Conservation (phyloP, 2,329 filamentous ascomycete genomes). For the Fonsecaea pedrosoi region DNA sequence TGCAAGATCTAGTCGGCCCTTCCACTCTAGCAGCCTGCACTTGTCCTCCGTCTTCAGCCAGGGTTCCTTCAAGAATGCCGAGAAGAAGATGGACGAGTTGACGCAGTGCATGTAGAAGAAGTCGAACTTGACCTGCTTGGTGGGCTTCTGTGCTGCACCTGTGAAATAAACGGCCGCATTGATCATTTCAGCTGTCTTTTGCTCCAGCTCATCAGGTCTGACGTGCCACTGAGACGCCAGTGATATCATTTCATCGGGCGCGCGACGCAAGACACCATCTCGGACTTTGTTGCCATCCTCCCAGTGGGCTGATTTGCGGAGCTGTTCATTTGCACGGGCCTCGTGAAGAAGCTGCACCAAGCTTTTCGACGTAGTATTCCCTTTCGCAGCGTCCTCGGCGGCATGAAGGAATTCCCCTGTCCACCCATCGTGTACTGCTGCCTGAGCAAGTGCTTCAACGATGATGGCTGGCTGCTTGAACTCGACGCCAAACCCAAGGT, state of each 20-base stretch:
- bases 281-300: constrained; percentile 68
- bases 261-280: constrained; percentile 71
- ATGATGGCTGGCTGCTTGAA: constrained; percentile 77
- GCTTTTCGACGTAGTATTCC: constrained; percentile 37
- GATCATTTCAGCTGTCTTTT: constrained; percentile 71
- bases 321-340: constrained; percentile 62
- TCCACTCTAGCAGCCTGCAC: constrained; percentile 77
- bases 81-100: constrained; percentile 77
- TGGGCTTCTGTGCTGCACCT: constrained; percentile 67
- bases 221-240: constrained; percentile 67
- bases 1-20: constrained; percentile 74
- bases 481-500: constrained; percentile 81
- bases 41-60: constrained; percentile 70
- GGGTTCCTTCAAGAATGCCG: constrained; percentile 60
- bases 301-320: constrained; percentile 61
- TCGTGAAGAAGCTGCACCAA: constrained; percentile 69
- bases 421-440: constrained; percentile 65
- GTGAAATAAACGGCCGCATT: constrained; percentile 66
- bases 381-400: constrained; percentile 58
- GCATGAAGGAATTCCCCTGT: constrained; percentile 42
- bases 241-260: constrained; percentile 67
- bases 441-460: constrained; percentile 76
- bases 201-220: constrained; percentile 61
- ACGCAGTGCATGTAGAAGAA: constrained; percentile 84
- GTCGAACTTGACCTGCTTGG: constrained; percentile 75